A percentile compares a stretch with the other conserved stretches of the same genome.
Conservation (phyloP, 2,329 filamentous ascomycete genomes). For the Tolypocladium pustulatum region DNA sequence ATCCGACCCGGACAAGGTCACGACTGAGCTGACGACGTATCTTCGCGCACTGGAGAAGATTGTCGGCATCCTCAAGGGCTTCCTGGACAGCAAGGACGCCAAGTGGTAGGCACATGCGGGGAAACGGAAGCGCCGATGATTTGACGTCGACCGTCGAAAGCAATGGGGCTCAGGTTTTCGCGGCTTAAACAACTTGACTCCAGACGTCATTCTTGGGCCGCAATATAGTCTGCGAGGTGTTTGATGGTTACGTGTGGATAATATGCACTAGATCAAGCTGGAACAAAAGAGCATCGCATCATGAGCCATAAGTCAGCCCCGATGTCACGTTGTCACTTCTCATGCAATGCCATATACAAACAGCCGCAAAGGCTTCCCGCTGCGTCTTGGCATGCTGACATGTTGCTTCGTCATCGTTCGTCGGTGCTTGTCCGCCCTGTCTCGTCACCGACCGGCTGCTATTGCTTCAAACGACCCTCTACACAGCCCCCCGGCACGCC, state of each 20-base stretch:
- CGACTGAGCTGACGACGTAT: conserved; percentile 57
- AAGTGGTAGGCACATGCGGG: conserved; percentile 38
- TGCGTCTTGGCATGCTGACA: neutral
- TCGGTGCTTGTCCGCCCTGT: neutral
- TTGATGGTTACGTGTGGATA: neutral
- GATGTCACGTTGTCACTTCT: neutral
- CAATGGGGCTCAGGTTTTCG: neutral
- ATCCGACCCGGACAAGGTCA: conserved; percentile 50
- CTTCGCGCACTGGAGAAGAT: conserved; percentile 67
- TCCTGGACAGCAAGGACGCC: conserved; percentile 44
- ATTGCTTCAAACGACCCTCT: conserved; percentile 10
- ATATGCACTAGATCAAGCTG: neutral
- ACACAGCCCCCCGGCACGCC: conserved; percentile 15
- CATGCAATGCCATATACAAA: neutral
- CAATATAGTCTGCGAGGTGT: neutral
- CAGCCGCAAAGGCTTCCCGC: neutral
- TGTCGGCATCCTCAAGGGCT: conserved; percentile 62
- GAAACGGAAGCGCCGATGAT: neutral
- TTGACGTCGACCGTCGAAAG: neutral
- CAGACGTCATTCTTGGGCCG: neutral
- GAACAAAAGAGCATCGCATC: neutral
- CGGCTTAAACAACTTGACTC: neutral
- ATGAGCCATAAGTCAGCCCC: neutral
- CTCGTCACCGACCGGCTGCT: neutral
- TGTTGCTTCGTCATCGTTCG: neutral